These are phyloP conservation scores for Paspalum notatum DNA, from an alignment of 176 grass and related monocot species.

Conservation along the genomic window DNA sequence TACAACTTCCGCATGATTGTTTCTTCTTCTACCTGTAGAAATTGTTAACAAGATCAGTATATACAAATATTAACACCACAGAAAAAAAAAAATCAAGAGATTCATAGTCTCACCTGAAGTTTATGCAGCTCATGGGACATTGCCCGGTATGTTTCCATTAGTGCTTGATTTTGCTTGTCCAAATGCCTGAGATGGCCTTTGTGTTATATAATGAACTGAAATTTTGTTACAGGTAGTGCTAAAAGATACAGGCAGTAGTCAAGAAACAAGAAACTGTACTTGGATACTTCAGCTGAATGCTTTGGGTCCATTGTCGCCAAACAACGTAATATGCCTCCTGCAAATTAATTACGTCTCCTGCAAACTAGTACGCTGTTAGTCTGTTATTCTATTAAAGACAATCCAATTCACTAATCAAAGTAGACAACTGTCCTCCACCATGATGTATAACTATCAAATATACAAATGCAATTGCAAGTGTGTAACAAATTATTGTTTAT, in stretches of 20 bases:
- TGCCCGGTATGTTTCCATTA: constrained; percentile 65
- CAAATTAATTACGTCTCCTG: neutral
- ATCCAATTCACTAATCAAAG: constrained; percentile 11
- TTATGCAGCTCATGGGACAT: constrained; percentile 80
- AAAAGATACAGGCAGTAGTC: neutral
- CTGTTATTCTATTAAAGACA: neutral
- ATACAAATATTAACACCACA: constrained; percentile 19
- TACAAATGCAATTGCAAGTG: neutral
- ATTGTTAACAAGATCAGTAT: constrained; percentile 24
- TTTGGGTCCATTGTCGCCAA: constrained; percentile 68
- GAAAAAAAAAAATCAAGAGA: neutral
- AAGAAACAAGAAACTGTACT: constrained; percentile 46
- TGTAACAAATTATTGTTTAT: neutral
- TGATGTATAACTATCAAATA: constrained; percentile 7
- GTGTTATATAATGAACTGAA: constrained; percentile 32
- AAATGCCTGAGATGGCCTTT: constrained; percentile 62
- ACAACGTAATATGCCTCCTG: constrained; percentile 41
- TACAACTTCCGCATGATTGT: constrained; percentile 86
- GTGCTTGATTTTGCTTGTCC: constrained; percentile 76
- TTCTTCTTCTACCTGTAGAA: constrained; percentile 83
- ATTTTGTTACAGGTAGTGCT: constrained; percentile 3
- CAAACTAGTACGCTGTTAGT: constrained; percentile 5
- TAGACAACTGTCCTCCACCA: neutral
- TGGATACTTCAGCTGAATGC: constrained; percentile 68
- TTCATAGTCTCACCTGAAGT: constrained; percentile 57